Evolutionary conservation across 75 land plant genomes (phyloP).

Genomic region (Adiantum capillusveneris): DNA sequence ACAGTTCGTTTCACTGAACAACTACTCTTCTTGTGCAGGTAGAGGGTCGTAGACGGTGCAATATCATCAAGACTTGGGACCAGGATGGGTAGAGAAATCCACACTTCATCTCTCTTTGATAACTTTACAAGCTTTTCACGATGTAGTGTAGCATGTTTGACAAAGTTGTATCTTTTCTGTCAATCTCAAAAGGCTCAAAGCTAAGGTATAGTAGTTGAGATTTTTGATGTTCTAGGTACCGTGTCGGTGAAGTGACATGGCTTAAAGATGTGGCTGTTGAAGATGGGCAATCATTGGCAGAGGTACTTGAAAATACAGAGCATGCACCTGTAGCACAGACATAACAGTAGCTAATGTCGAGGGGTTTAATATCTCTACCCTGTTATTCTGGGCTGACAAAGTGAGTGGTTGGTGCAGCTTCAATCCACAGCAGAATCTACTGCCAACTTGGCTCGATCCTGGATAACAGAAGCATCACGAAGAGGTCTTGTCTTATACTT

Average conservation of each 20-base stretch:
- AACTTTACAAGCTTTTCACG: too few relatives aligned
- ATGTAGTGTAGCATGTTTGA: too few relatives aligned
- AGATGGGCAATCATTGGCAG: constrained; percentile 44
- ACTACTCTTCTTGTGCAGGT: constrained; percentile 40
- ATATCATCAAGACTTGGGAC: constrained; percentile 68
- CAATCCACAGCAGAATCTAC: constrained; percentile 43
- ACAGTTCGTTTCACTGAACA: too few relatives aligned
- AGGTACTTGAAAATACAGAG: too few relatives aligned
- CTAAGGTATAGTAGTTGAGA: too few relatives aligned
- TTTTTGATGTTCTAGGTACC: constrained; percentile 68
- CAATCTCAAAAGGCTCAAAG: too few relatives aligned
- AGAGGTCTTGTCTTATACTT: constrained; percentile 20
- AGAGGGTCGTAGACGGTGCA: constrained; percentile 75
- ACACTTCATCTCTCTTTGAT: too few relatives aligned
- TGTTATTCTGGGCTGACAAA: too few relatives aligned
- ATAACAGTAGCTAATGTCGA: background rate
- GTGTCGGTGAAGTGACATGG: constrained; percentile 92
- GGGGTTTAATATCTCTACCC: background rate
- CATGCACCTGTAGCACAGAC: too few relatives aligned
- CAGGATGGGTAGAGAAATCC: constrained; percentile 81
- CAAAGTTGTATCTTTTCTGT: too few relatives aligned
- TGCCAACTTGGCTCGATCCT: constrained; percentile 48
- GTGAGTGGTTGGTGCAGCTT: constrained; percentile 51
- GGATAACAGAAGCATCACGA: constrained; percentile 44
- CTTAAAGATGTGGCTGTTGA: constrained; percentile 47